Percentiles rank a stretch among this genome's conserved stretches.
Conservation (phyloP, 352 stramenopile species). For the Phytopythium litorale region DNA sequence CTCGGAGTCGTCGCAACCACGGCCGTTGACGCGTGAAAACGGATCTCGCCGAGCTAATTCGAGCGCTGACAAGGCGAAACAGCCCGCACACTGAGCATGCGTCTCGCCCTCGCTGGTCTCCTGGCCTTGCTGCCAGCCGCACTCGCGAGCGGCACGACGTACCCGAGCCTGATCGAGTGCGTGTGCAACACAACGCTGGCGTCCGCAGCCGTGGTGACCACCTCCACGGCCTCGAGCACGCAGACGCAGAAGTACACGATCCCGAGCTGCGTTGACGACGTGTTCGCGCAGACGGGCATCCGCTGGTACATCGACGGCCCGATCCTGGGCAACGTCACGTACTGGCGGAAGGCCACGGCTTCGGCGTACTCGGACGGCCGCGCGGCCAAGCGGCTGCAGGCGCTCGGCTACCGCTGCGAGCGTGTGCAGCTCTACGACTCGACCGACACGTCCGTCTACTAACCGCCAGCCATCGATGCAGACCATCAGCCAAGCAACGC, state of each 20-base stretch:
- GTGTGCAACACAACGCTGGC: constrained; percentile 70
- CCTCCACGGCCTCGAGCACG: constrained; percentile 23
- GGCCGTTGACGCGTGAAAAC: constrained; percentile 1
- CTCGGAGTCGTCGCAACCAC: not conserved
- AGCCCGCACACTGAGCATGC: not conserved
- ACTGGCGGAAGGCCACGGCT: constrained; percentile 42
- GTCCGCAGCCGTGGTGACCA: constrained; percentile 47
- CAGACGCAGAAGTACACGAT: constrained; percentile 53
- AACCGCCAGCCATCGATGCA: not conserved
- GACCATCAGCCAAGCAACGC: not conserved
- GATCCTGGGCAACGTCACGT: constrained; percentile 43
- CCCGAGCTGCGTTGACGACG: constrained; percentile 67
- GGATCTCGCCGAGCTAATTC: not conserved
- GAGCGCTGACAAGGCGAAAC: not conserved
- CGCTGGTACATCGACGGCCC: constrained; percentile 80
- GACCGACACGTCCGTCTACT: constrained; percentile 38
- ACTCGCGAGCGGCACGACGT: constrained; percentile 9
- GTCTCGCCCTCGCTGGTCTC: not conserved
- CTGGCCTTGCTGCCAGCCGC: not conserved
- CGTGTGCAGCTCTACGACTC: constrained; percentile 68
- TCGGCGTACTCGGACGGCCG: constrained; percentile 41
- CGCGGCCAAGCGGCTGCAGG: constrained; percentile 58
- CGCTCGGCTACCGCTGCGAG: constrained; percentile 67
- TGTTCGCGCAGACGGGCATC: constrained; percentile 78
- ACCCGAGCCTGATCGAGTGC: constrained; percentile 71